Evolutionary conservation across 441 rosid genomes (phyloP).

Genomic region (Populus hybrid): DNA sequence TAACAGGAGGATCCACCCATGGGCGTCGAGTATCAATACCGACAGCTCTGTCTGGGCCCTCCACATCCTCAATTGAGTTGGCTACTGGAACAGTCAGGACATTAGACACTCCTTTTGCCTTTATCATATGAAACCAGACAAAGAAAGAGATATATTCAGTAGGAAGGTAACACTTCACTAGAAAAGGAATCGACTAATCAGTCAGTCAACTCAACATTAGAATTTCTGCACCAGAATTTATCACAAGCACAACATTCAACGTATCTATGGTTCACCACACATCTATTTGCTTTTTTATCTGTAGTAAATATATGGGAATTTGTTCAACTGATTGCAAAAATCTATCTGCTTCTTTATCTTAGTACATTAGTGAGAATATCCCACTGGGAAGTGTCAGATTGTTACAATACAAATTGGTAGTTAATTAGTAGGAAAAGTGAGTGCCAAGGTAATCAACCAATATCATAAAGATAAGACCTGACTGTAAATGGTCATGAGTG

Average conservation of each 20-base stretch:
- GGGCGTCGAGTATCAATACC: slow-evolving; percentile 35
- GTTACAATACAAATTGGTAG: neutral
- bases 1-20: slow-evolving; percentile 54
- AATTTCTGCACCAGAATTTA: neutral
- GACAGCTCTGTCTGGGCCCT: slow-evolving; percentile 56
- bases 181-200: neutral
- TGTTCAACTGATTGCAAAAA: neutral
- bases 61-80: slow-evolving; percentile 50
- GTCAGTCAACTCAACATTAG: neutral
- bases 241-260: neutral
- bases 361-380: neutral
- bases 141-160: neutral
- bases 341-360: neutral
- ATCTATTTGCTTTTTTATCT: neutral
- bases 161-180: neutral
- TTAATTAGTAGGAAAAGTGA: neutral
- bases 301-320: neutral
- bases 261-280: neutral
- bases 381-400: neutral
- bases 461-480: neutral
- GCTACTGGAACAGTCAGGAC: slow-evolving; percentile 47
- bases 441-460: neutral
- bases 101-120: slow-evolving; percentile 57
- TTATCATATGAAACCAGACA: slow-evolving; percentile 22
- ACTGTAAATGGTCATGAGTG: neutral